Base-by-base conservation (phyloP, 331 rosid genomes). In the Rosa hybrid region DNA sequence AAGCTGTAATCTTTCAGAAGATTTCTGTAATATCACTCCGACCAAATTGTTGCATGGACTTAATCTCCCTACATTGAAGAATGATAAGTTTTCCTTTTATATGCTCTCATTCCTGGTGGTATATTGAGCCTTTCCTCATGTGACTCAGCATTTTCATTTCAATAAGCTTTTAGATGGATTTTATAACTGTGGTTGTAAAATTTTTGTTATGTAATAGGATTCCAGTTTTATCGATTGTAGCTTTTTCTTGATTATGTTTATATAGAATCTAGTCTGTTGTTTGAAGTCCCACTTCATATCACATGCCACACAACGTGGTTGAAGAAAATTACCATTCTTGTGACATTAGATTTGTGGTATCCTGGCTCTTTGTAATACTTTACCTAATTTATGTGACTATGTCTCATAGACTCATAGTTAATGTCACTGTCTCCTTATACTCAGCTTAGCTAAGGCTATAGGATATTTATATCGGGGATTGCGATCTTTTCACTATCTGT, bases 1-100 rank as follows among this genome's bases (percentile, higher is more conserved):
- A 72, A 79, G 74, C 60, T 77, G 81, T 78, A 41, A 65, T 78
- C 79, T 18, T 67, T 80, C 30, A 9, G 71, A 17, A n/a, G 79
- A 77, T 67, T 75, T 77, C 3, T 60, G 72, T 38, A 70, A 49
- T 74, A 63, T 76, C 72, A 46, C 39, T 63, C 53, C 2, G 30
- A 46, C 39, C 21, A 65, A 16, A 12, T 42, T 56, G 34, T 63
- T 63, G 27, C 48, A 46, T 64, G 49, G 72, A 48, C 63, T 30
- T 67, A 63, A 77, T 69, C 7, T 10, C 30, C 62, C 21, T 48
- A 30, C 34, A 30, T 30, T 30, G 34, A 30, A 30, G 34, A 30
- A 30, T 30, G 3, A 30, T 30, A 30, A 30, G 34, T 63, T 76
- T 17, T 16, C 60, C 80, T 45, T 45, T 27, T 30, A 30, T 30